phyloP scores from a whole-genome alignment of 371 early-diverging fungal genomes.

The Mucor circinelloides region DNA sequence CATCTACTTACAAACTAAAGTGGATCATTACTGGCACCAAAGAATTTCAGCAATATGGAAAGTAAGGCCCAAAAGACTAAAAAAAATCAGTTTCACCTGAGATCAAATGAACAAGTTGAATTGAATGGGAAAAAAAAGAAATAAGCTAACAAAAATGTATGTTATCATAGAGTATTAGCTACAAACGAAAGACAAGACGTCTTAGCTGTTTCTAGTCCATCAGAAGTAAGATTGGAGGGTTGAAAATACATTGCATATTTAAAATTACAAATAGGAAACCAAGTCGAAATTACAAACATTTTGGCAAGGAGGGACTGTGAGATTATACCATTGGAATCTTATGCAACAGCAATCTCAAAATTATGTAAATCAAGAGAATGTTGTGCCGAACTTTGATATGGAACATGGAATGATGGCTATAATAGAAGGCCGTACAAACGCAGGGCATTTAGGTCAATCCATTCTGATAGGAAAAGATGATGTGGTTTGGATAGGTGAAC shows the following conservation, averaged over 20 bases:
- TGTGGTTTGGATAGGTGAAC: constrained; percentile 51
- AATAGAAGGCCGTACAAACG: constrained; percentile 33
- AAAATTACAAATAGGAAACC: constrained; percentile 16
- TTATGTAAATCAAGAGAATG: not conserved
- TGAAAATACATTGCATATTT: not conserved
- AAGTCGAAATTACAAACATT: constrained; percentile 16
- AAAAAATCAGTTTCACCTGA: not conserved
- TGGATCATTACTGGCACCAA: constrained; percentile 40
- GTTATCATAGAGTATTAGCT: not conserved
- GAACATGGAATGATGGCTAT: constrained; percentile 22
- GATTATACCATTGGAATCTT: constrained; percentile 31
- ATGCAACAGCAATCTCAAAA: not conserved
- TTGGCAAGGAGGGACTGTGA: constrained; percentile 52
- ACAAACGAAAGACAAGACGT: constrained; percentile 11
- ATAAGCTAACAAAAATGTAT: not conserved
- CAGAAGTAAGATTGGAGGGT: constrained; percentile 27
- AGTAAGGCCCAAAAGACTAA: constrained; percentile 20
- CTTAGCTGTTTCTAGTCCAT: constrained; percentile 38
- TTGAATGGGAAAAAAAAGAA: not conserved
- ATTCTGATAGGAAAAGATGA: constrained; percentile 26
- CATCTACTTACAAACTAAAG: constrained; percentile 5
- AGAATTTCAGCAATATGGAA: constrained; percentile 55
- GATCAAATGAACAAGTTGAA: not conserved
- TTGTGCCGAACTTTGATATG: constrained; percentile 5
- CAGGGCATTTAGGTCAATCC: constrained; percentile 49